Conservation (phyloP, 176 grass and related monocot genomes). For the Cenchrus purpureus region DNA sequence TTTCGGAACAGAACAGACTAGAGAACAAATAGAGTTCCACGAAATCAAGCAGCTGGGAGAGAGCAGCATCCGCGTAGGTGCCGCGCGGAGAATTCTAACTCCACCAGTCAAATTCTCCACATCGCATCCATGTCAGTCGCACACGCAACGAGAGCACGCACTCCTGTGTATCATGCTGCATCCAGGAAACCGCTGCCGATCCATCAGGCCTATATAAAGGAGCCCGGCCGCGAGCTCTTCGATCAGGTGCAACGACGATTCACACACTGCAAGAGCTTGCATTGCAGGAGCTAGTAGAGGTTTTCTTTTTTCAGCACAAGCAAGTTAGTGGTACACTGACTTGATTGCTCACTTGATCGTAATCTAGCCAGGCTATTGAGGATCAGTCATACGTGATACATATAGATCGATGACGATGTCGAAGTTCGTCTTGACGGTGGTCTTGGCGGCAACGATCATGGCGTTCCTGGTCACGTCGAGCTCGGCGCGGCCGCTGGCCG, state of each 20-base stretch:
- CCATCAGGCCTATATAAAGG: slow-evolving; percentile 17
- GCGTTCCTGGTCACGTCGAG: slow-evolving; percentile 18
- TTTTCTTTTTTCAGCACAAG: not conserved
- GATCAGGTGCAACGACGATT: not conserved
- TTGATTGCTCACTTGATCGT: not conserved
- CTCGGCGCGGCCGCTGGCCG: slow-evolving; percentile 35
- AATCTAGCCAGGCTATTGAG: not conserved
- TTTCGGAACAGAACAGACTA: not conserved
- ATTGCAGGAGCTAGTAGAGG: not conserved
- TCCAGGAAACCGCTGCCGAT: slow-evolving; percentile 10
- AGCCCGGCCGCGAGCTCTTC: not conserved
- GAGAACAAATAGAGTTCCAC: not conserved
- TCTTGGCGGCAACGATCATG: slow-evolving; percentile 13
- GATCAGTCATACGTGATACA: not conserved
- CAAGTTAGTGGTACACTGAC: not conserved
- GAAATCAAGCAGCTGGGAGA: not conserved
- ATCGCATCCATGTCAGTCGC: not conserved
- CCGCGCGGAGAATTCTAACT: slow-evolving; percentile 3
- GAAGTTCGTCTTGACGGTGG: not conserved
- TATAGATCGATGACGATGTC: not conserved
- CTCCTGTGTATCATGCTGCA: not conserved
- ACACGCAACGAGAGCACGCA: slow-evolving; percentile 26
- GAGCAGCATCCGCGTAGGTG: slow-evolving; percentile 39
- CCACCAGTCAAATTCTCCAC: slow-evolving; percentile 21
- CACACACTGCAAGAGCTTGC: not conserved